A percentile compares a stretch with the other conserved stretches of the same genome.
phyloP scores from a whole-genome alignment of 371 early-diverging fungal genomes.

The Apophysomyces ossiformis region DNA sequence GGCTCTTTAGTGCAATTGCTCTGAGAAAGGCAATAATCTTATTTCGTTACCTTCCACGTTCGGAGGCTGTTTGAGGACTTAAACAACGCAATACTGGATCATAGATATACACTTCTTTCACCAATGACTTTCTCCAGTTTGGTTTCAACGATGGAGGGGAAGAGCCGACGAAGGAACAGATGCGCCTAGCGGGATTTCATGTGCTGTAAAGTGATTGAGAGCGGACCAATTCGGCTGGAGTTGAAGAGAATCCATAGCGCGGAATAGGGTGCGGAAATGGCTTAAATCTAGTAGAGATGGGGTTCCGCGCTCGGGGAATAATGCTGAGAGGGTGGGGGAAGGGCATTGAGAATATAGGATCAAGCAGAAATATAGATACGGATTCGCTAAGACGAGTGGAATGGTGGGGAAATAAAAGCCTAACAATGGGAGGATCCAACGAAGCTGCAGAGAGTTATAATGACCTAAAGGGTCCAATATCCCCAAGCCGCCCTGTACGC shows the following conservation, averaged over 20 bases:
- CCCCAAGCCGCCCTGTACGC: conserved; percentile 5
- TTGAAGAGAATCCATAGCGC: not conserved
- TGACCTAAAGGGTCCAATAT: conserved; percentile 8
- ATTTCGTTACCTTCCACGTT: not conserved
- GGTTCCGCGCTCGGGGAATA: not conserved
- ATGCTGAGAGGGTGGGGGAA: not conserved
- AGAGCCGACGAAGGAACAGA: not conserved
- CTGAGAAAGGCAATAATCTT: not conserved
- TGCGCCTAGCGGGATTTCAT: not conserved
- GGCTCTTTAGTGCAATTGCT: not conserved
- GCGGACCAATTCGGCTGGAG: not conserved
- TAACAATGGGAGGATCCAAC: conserved; percentile 9
- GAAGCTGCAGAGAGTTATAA: conserved; percentile 1
- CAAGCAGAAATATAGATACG: not conserved
- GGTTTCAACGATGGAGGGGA: not conserved
- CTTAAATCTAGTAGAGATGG: not conserved
- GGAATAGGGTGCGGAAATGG: not conserved
- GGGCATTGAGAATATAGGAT: not conserved
- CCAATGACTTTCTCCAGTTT: not conserved
- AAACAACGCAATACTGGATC: not conserved
- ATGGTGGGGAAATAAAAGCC: no score
- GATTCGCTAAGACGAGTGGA: no score
- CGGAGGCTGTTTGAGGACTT: not conserved
- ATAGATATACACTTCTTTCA: not conserved
- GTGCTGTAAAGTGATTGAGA: not conserved